Evolutionary conservation across 306 rosid species (phyloP), one percentile per base, ranked within the genome.

Genomic region (Inga oerstediana): DNA sequence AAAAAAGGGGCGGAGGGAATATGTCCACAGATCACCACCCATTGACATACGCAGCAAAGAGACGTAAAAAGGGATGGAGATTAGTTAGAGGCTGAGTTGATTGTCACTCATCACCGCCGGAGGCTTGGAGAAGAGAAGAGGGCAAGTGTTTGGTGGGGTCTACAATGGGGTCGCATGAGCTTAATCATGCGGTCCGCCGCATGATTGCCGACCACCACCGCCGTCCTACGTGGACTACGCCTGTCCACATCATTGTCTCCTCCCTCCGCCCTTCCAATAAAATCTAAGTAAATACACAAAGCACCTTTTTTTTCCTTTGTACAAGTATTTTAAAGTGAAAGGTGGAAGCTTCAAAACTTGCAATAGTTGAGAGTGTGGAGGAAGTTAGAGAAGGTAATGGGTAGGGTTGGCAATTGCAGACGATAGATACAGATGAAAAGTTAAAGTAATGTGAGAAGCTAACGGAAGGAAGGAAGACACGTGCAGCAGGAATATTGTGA

Each of bases 121-220:
- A 68, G 71, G 20, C 43, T 39, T 39, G 43, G 43, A 39, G 43
- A 39, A 39, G 43, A 39, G 62, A n/a, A 69, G 17, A 32, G 39
- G 58, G 77, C 73, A 48, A 74, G 79, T 78, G 83, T 79, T 17
- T 44, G 88, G 86, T 73, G 88, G 92, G 92, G 85, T n/a, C 96
- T 91, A 77, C 77, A 0, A 10, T 34, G 32, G 41, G 41, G 65
- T 67, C 81, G 83, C 81, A 79, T 81, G 80, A 48, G 78, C 81
- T 65, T 74, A 86, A 89, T 91, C 82, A 90, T 92, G 90, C 45
- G 88, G 89, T 89, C 89, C 91, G 90, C 92, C 91, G 91, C 93
- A 86, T 86, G 93, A 89, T 86, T 88, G 88, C 87, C 71, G 82
- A 76, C 89, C 90, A 88, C 84, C 91, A 89, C 88, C 90, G 87